Evolutionary conservation across 805 yeast genomes (phyloP), one percentile per base, ranked within the genome.

Genomic region (Cyberlindnera veronae): DNA sequence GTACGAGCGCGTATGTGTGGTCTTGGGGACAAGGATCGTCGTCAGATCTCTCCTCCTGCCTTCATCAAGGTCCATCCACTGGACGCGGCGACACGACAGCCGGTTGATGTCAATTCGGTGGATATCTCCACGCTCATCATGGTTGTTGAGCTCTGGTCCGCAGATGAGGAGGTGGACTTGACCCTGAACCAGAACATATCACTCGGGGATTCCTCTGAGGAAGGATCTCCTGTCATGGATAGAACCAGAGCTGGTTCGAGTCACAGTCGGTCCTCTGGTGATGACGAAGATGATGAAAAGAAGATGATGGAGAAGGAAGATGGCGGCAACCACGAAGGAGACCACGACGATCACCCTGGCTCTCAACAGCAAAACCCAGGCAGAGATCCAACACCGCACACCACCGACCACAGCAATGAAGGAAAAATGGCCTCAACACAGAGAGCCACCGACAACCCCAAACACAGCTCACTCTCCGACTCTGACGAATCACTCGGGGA

Each of bases 1-100:
- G 58, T 66, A 12, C 53, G 73, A 35, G 72, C 72, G 0, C 63
- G 74, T 22, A 69, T 68, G 73, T 68, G 74, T 47, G 74, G 74
- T 1, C 57, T 69, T 17, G 72, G 73, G 12, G 74, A 69, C 39
- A 63, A 61, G 32, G 66, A 61, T 26, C 51, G 65, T 36, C 48
- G 66, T 32, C 64, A 58, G 29, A 52, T 61, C 7, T 51, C 62
- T 12, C 66, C 66, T 4, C 62, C 64, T 5, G 64, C 64, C 3
- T 60, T 62, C 37, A 47, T 60, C 12, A 47, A 53, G 20, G 34
- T 58, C 5, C 35, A 40, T 1, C 44, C 61, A 4, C 32, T 32
- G 8, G 55, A 60, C 21, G 22, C 39, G 7, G 37, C 38, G 7
- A 60, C 63, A 2, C 55, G 57, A 18, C 44, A 49, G 13, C 54